phyloP scores from a whole-genome alignment of 164 flowering plant genomes.

The Piper longum region DNA sequence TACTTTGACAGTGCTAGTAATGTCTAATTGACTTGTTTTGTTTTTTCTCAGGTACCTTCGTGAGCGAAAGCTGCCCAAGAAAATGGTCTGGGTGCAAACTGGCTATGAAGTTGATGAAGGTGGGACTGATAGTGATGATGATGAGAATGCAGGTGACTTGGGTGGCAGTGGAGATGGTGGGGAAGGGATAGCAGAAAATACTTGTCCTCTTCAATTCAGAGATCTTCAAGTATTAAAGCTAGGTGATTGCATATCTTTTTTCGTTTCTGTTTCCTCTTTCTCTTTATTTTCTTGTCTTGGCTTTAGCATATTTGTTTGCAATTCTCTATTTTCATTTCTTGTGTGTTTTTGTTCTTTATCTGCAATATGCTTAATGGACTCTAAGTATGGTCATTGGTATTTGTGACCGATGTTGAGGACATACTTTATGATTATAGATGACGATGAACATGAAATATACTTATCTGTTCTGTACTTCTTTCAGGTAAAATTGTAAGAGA shows the following conservation, averaged over 20 bases:
- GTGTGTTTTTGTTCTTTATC: no score
- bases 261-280: neutral
- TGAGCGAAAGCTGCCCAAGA: constrained; percentile 58
- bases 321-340: neutral
- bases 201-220: constrained; percentile 35
- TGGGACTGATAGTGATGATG: constrained; percentile 31
- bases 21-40: neutral
- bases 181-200: constrained; percentile 10
- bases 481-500: constrained; percentile 59
- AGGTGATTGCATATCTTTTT: constrained; percentile 24
- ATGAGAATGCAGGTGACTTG: constrained; percentile 26
- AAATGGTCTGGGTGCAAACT: constrained; percentile 44
- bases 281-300: neutral
- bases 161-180: constrained; percentile 23
- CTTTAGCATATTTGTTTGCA: neutral
- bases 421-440: no score
- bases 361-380: no score
- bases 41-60: constrained; percentile 48
- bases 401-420: neutral
- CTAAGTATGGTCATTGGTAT: constrained; percentile 2
- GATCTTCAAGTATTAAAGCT: constrained; percentile 47
- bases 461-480: constrained; percentile 4
- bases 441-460: no score
- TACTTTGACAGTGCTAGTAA: neutral
- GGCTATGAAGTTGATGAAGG: constrained; percentile 17